phyloP scores from a whole-genome alignment of 2,329 filamentous ascomycete species.

The Talaromyces sp. region DNA sequence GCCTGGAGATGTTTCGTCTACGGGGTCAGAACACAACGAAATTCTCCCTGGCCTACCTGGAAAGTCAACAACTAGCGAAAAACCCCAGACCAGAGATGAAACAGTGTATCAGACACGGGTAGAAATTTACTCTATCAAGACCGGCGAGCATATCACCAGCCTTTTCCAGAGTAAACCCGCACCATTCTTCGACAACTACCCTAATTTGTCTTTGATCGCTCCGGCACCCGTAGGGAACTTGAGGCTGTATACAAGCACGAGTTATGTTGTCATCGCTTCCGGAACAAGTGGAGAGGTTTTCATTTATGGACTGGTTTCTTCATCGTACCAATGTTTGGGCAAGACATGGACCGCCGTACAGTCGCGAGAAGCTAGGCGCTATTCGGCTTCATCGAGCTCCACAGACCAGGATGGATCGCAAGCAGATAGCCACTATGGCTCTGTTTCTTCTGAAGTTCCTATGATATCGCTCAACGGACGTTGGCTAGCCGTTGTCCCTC shows the following conservation, averaged over 20 bases:
- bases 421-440: constrained; percentile 29
- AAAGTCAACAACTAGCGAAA: constrained; percentile 16
- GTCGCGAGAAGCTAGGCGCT: constrained; percentile 38
- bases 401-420: constrained; percentile 40
- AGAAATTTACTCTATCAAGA: constrained; percentile 79
- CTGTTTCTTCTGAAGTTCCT: constrained; percentile 26
- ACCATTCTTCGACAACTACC: constrained; percentile 51
- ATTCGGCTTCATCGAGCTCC: constrained; percentile 42
- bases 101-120: constrained; percentile 72
- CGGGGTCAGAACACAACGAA: constrained; percentile 31
- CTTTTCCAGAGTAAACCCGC: constrained; percentile 66
- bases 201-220: constrained; percentile 60
- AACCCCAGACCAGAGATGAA: constrained; percentile 23
- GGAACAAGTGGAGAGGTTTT: constrained; percentile 83
- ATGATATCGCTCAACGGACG: constrained; percentile 41
- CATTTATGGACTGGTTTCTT: constrained; percentile 53
- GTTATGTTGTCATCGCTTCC: constrained; percentile 69
- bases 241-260: constrained; percentile 65
- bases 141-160: constrained; percentile 65
- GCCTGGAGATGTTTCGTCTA: constrained; percentile 26
- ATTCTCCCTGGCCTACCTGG: constrained; percentile 22
- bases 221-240: constrained; percentile 69
- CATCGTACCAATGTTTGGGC: constrained; percentile 62
- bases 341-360: constrained; percentile 92
- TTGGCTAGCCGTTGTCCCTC: constrained; percentile 43